A percentile compares a stretch with the other conserved stretches of the same genome.
Conservation (phyloP, 768 basidiomycete genomes). For the Kwoniella botswanensis region DNA sequence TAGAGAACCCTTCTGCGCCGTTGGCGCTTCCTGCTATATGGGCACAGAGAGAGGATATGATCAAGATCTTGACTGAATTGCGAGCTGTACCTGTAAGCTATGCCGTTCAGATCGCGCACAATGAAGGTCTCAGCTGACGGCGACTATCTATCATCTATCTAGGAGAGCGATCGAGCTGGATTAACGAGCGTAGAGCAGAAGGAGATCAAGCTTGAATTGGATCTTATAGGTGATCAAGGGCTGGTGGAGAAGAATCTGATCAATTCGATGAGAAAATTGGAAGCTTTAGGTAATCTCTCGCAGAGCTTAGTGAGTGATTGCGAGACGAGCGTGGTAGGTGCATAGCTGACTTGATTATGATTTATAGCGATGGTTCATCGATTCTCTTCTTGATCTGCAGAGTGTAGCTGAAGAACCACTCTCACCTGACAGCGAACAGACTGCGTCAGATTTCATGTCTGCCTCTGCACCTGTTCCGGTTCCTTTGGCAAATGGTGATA, state of each 20-base stretch:
- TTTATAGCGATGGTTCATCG: slow-evolving; percentile 79
- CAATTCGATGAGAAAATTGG: slow-evolving; percentile 71
- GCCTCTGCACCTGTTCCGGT: slow-evolving; percentile 2
- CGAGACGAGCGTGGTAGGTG: neutral
- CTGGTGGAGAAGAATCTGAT: slow-evolving; percentile 73
- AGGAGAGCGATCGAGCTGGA: slow-evolving; percentile 40
- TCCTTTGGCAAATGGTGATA: slow-evolving; percentile 53
- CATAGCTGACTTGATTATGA: neutral
- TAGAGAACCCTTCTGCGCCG: slow-evolving; percentile 52
- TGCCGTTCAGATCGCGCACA: neutral
- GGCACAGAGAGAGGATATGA: slow-evolving; percentile 84
- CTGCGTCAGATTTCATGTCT: slow-evolving; percentile 6
- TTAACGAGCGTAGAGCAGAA: slow-evolving; percentile 67
- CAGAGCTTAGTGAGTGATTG: slow-evolving; percentile 75
- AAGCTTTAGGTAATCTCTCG: slow-evolving; percentile 77
- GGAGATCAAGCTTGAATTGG: slow-evolving; percentile 79
- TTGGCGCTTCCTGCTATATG: slow-evolving; percentile 68
- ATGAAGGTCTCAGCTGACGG: slow-evolving; percentile 2
- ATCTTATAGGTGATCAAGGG: slow-evolving; percentile 65
- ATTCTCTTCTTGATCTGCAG: slow-evolving; percentile 72
- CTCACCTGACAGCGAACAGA: slow-evolving; percentile 27
- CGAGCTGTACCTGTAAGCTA: slow-evolving; percentile 64
- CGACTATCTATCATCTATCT: neutral
- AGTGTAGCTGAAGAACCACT: slow-evolving; percentile 64
- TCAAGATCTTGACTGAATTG: slow-evolving; percentile 72